Evolutionary conservation across 306 rosid species (phyloP), one percentile per base, ranked within the genome.

Genomic region (Vachellia collinsii): DNA sequence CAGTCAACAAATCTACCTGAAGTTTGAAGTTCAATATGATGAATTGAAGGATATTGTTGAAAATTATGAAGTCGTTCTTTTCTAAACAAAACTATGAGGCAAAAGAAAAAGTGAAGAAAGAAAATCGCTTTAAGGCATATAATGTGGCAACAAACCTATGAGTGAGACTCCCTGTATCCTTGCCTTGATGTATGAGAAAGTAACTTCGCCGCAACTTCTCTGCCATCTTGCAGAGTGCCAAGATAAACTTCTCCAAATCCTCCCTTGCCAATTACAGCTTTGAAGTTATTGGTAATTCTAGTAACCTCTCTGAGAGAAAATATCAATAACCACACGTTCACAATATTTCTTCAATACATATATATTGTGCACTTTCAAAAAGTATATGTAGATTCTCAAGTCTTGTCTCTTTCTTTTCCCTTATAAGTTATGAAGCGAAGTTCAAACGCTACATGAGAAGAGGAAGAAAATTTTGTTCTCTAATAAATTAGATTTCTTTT

Each of bases 201-300:
- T 41, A 38, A 44, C 67, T 84, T 76, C 3, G 67, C 79, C 0
- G 88, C 90, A 75, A 86, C 90, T 80, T 80, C 64, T 48, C 53
- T 72, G 13, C 37, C 79, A 67, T 77, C 69, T 3, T 72, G 25
- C 8, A 85, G 25, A 8, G 17, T 29, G 46, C 87, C 89, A 5
- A 29, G 53, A 51, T 81, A 83, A n/a, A 86, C 92, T 20, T 80
- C 77, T 39, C 87, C 92, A 76, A 88, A 88, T 59, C 88, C 92
- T 37, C 92, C 88, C 77, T 61, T 70, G 29, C 88, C 92, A 42
- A 88, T 72, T 37, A 54, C 3, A 12, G 74, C 69, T 25, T 69
- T 7, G 44, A 83, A 75, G 62, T 78, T 74, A 63, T 64, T n/a
- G 19, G 89, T 86, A 10, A 83, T 78, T 17, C 16, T 46, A 11